Conservation (phyloP, 2,329 filamentous ascomycete species). For the Stylonectria norvegica region DNA sequence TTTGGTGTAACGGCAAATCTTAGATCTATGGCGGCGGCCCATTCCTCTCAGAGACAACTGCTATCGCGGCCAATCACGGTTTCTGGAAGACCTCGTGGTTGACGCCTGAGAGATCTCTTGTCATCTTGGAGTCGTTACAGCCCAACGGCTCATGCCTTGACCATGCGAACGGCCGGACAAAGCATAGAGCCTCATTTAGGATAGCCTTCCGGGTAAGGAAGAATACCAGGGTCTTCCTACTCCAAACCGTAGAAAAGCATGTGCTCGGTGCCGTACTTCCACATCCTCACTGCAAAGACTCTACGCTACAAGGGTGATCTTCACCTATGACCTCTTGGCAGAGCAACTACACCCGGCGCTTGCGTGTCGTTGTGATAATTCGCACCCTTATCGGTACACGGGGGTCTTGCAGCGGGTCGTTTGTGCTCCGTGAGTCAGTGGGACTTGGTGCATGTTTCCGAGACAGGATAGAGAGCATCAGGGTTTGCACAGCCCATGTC, state of each 20-base stretch:
- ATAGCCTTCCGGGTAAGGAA: conserved; percentile 3
- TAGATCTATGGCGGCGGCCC: conserved; percentile 11
- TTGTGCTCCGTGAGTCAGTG: conserved; percentile 9
- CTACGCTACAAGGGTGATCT: conserved; percentile 22
- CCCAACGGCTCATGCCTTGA: conserved; percentile 8
- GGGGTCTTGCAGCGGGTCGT: conserved; percentile 6
- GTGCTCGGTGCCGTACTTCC: conserved; percentile 4
- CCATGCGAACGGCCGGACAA: conserved; percentile 4
- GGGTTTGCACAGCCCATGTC: conserved; percentile 6
- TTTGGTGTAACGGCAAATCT: conserved; percentile 15
- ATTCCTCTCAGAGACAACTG: not conserved
- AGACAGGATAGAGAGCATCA: conserved; percentile 1
- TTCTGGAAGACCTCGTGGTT: not conserved
- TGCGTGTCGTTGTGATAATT: conserved; percentile 24
- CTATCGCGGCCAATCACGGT: not conserved
- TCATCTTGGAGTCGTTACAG: conserved; percentile 5
- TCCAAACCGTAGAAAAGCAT: conserved; percentile 3
- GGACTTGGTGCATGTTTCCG: not conserved
- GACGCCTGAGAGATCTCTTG: not conserved
- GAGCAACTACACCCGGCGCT: conserved; percentile 18
- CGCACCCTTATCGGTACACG: conserved; percentile 9
- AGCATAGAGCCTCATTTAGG: conserved; percentile 16
- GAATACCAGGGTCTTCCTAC: conserved; percentile 2
- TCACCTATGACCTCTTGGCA: conserved; percentile 21
- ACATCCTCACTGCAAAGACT: conserved; percentile 9